Percentiles rank a stretch among this genome's conserved stretches.
phyloP scores from a whole-genome alignment of 2,329 filamentous ascomycete species.

The Fusarium torulosum region DNA sequence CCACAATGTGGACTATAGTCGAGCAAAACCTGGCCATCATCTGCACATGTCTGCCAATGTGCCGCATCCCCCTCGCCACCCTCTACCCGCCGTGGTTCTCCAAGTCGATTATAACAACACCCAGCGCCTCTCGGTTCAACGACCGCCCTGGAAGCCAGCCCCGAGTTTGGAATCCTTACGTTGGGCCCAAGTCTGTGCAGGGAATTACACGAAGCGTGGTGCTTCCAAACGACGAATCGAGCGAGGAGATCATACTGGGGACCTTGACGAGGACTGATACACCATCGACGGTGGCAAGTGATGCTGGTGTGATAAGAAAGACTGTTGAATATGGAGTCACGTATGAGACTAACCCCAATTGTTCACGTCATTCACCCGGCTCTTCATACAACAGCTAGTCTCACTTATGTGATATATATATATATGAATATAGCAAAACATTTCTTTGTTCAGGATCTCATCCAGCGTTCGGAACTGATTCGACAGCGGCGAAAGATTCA shows the following conservation, averaged over 20 bases:
- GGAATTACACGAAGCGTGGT: constrained; percentile 48
- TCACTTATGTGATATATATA: too few species aligned
- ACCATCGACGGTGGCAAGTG: constrained; percentile 27
- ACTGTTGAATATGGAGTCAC: constrained; percentile 54
- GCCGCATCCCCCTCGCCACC: constrained; percentile 54
- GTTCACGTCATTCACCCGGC: neutral
- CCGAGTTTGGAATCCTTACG: constrained; percentile 51
- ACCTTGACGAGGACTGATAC: constrained; percentile 29
- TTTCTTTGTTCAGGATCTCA: neutral
- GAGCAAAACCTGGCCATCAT: constrained; percentile 57
- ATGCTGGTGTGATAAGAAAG: constrained; percentile 51
- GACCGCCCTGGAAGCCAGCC: constrained; percentile 21
- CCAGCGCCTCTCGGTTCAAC: constrained; percentile 2
- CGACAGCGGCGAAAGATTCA: neutral
- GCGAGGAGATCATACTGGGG: constrained; percentile 54
- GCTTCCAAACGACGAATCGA: constrained; percentile 48
- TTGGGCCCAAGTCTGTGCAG: constrained; percentile 49
- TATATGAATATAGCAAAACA: neutral
- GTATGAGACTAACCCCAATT: constrained; percentile 47
- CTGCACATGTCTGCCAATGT: constrained; percentile 57
- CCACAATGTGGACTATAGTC: constrained; percentile 57
- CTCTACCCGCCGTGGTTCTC: constrained; percentile 54
- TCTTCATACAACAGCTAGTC: neutral
- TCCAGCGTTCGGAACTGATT: neutral
- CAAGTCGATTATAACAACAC: constrained; percentile 24